Conservation (phyloP, 2,329 filamentous ascomycete species). For the Pyrenophora teres region DNA sequence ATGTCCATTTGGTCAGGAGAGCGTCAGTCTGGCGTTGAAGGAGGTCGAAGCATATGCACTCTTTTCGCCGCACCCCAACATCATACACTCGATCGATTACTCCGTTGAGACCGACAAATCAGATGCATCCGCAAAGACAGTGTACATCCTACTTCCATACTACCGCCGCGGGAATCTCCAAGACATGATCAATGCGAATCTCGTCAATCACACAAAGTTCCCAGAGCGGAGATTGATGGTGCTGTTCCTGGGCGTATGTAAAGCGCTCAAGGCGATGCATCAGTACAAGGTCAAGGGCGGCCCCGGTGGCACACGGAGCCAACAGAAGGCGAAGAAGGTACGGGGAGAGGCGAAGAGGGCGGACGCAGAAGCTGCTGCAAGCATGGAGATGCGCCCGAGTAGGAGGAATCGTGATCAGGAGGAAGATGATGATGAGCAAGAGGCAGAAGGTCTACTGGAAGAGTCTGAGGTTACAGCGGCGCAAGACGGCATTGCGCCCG, state of each 20-base stretch:
- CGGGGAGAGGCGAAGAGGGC: conserved; percentile 61
- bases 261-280: conserved; percentile 88
- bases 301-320: conserved; percentile 55
- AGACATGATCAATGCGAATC: conserved; percentile 97
- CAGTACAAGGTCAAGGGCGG: conserved; percentile 72
- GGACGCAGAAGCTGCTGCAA: conserved; percentile 55
- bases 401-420: conserved; percentile 52
- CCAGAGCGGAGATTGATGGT: conserved; percentile 87
- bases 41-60: conserved; percentile 96
- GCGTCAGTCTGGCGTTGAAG: conserved; percentile 89
- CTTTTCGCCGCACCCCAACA: conserved; percentile 80
- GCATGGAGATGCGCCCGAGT: conserved; percentile 50
- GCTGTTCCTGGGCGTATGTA: conserved; percentile 89
- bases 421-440: conserved; percentile 71
- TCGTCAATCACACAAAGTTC: conserved; percentile 91
- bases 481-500: conserved; percentile 70
- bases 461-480: conserved; percentile 72
- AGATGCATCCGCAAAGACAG: conserved; percentile 78
- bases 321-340: conserved; percentile 60
- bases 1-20: conserved; percentile 96
- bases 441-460: conserved; percentile 83
- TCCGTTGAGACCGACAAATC: conserved; percentile 73
- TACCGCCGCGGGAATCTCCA: conserved; percentile 94
- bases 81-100: conserved; percentile 86
- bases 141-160: conserved; percentile 95